Conservation (phyloP, 2,329 filamentous ascomycete genomes). For the Emergomyces orientalis region DNA sequence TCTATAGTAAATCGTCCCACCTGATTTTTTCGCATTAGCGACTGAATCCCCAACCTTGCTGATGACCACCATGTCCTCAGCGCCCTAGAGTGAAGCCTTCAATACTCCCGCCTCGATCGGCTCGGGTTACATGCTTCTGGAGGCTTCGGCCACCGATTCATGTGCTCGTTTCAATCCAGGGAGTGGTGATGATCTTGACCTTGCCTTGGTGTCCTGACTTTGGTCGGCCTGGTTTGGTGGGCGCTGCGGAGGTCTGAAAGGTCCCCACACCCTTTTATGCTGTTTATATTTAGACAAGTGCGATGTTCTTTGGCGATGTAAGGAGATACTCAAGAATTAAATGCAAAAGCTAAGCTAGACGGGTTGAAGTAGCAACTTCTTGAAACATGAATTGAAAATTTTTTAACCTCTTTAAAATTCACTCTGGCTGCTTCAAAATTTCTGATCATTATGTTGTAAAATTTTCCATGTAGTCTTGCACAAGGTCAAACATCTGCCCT, state of each 20-base stretch:
- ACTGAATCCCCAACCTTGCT: conserved; percentile 86
- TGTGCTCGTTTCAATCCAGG: conserved; percentile 54
- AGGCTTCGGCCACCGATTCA: conserved; percentile 30
- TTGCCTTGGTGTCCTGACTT: conserved; percentile 61
- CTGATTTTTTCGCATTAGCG: conserved; percentile 88
- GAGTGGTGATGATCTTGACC: conserved; percentile 93
- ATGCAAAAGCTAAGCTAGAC: no score
- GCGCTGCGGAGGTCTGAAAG: conserved; percentile 89
- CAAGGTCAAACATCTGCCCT: no score
- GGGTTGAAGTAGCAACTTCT: no score
- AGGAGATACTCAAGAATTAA: no score
- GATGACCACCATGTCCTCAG: conserved; percentile 80
- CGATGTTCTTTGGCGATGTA: no score
- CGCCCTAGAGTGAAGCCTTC: conserved; percentile 76
- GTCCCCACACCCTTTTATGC: conserved; percentile 49
- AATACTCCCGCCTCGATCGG: conserved; percentile 40
- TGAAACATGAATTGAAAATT: no score
- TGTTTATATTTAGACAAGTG: not conserved
- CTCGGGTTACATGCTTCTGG: conserved; percentile 16
- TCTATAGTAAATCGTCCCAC: conserved; percentile 92
- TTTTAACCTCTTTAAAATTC: no score
- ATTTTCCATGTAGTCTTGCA: no score
- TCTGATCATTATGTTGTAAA: no score
- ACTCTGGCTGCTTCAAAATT: no score
- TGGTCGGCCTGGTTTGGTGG: conserved; percentile 69